Conservation (phyloP, 73 alveolate species). For the Effrenium voratum region DNA sequence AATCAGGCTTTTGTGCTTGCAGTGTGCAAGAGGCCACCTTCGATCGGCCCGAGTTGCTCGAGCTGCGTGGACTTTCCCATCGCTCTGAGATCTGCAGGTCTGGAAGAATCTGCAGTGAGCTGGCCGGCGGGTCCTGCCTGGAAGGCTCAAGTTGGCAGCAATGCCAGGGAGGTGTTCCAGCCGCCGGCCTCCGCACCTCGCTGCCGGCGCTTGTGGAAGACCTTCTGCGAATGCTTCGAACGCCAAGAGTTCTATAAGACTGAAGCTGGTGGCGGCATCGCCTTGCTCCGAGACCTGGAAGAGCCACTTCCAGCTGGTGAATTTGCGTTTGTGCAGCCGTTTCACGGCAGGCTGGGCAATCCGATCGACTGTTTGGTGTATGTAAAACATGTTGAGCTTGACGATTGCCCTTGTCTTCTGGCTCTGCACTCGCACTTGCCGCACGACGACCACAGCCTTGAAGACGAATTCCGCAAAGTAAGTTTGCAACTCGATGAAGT, state of each 20-base stretch:
- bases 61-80: not conserved
- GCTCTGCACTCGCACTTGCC: conserved; percentile 34
- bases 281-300: not conserved
- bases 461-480: conserved; percentile 44
- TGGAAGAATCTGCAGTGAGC: not conserved
- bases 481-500: conserved; percentile 40
- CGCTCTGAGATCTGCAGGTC: not conserved
- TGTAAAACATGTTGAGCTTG: conserved; percentile 42
- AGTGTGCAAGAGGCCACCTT: not conserved
- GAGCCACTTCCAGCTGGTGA: conserved; percentile 70
- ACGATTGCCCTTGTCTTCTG: conserved; percentile 66
- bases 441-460: not conserved
- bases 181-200: not conserved
- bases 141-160: not conserved
- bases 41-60: not conserved
- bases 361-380: conserved; percentile 50
- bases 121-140: conserved; percentile 18
- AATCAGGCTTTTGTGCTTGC: too few relatives aligned
- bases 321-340: conserved; percentile 65
- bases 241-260: conserved; percentile 2
- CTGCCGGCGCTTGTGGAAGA: not conserved
- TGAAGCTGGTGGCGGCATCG: conserved; percentile 11
- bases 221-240: conserved; percentile 37
- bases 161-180: conserved; percentile 4
- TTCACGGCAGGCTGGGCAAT: conserved; percentile 75